Percentiles rank a stretch among this genome's conserved stretches.
These are phyloP conservation scores for Amaranthus hypochondriacus DNA, from an alignment of 148 eudicot species.

Conservation along the genomic window DNA sequence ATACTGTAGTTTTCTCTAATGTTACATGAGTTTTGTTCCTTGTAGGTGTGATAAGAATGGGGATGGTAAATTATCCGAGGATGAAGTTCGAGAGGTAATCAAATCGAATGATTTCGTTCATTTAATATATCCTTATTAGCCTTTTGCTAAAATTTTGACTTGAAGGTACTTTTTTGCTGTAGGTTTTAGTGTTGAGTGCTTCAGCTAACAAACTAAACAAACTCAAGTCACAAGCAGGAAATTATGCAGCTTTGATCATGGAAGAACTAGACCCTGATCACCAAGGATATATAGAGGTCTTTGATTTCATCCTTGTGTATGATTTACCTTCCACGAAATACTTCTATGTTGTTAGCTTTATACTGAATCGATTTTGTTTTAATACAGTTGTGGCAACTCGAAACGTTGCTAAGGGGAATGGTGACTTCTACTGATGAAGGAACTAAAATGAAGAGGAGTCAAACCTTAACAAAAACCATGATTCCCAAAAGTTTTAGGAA, in stretches of 20 bases:
- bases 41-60: conserved; percentile 98
- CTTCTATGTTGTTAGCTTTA: background rate
- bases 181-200: conserved; percentile 93
- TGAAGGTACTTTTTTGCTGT: background rate
- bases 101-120: background rate
- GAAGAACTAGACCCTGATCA: conserved; percentile 94
- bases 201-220: conserved; percentile 82
- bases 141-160: conserved; percentile 5
- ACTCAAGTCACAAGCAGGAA: conserved; percentile 67
- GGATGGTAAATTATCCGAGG: conserved; percentile 86
- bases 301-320: background rate
- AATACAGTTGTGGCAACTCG: conserved; percentile 92
- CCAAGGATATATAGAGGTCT: conserved; percentile 79
- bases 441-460: conserved; percentile 35
- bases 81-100: conserved; percentile 82
- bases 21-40: conserved; percentile 15
- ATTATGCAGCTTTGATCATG: conserved; percentile 91
- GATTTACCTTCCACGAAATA: background rate
- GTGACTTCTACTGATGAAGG: conserved; percentile 47
- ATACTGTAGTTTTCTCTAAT: background rate
- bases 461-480: conserved; percentile 74
- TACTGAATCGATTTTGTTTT: background rate
- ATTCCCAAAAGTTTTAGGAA: conserved; percentile 55
- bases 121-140: background rate
- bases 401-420: conserved; percentile 73